These are phyloP conservation scores for Exserohilum rostratum DNA, from an alignment of 2,329 filamentous ascomycete genomes.

Conservation along the genomic window DNA sequence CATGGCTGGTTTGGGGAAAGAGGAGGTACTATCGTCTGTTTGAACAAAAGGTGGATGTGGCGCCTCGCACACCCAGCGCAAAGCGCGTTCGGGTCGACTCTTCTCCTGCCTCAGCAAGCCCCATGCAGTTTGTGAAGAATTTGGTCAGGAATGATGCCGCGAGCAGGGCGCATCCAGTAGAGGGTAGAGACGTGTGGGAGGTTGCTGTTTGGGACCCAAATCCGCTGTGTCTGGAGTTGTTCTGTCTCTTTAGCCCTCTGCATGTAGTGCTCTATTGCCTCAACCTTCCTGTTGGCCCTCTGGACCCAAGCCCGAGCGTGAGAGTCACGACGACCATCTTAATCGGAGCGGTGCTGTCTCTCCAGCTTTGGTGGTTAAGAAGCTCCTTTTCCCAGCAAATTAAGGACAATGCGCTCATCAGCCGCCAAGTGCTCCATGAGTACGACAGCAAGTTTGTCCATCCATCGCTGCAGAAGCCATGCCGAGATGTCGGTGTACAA, in stretches of 20 bases:
- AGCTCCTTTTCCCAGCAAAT: constrained; percentile 79
- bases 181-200: constrained; percentile 90
- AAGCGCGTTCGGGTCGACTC: constrained; percentile 88
- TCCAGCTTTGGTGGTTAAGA: constrained; percentile 76
- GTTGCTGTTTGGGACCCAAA: constrained; percentile 91
- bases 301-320: constrained; percentile 82
- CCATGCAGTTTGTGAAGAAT: constrained; percentile 74
- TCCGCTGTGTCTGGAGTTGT: constrained; percentile 78
- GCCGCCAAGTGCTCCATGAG: constrained; percentile 90
- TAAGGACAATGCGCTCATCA: constrained; percentile 83
- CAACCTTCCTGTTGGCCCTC: constrained; percentile 76
- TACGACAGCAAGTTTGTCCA: constrained; percentile 97
- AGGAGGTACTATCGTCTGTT: constrained; percentile 90
- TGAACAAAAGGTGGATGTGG: constrained; percentile 78
- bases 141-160: constrained; percentile 74
- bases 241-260: constrained; percentile 90
- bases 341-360: constrained; percentile 74
- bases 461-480: constrained; percentile 80
- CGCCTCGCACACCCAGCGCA: constrained; percentile 81
- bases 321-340: constrained; percentile 84
- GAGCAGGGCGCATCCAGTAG: constrained; percentile 81
- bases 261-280: constrained; percentile 92
- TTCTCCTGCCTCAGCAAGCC: constrained; percentile 77
- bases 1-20: constrained; percentile 79
- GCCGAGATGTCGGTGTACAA: constrained; percentile 81